Conservation (phyloP, 176 grass and related monocot genomes). For the Aegilops sharonensis region DNA sequence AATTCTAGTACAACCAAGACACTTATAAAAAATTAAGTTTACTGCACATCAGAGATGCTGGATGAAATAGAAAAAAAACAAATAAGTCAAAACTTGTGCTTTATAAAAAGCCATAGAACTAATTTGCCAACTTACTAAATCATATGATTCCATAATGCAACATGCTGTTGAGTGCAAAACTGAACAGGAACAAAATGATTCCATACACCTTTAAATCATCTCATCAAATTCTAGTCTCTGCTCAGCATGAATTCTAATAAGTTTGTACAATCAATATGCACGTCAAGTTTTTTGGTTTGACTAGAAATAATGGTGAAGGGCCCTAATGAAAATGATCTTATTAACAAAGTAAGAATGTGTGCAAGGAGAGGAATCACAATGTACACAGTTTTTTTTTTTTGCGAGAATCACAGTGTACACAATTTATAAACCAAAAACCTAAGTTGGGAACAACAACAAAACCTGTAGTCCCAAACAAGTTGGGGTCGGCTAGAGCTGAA, state of each 20-base stretch:
- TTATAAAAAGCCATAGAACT: not conserved
- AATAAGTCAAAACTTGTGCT: not conserved
- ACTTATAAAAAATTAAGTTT: not conserved
- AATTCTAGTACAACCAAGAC: slow-evolving; percentile 5
- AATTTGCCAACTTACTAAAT: not conserved
- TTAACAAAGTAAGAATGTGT: not conserved
- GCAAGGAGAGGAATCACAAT: not conserved
- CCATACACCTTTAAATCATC: not conserved
- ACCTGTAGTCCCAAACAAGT: too few species aligned
- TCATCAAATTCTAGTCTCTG: not conserved
- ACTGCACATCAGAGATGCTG: not conserved
- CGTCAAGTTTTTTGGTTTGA: not conserved
- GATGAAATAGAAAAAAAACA: slow-evolving; percentile 24
- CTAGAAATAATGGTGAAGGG: not conserved
- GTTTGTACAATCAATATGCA: not conserved
- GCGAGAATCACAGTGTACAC: not conserved
- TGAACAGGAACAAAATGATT: not conserved
- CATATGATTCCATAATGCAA: not conserved
- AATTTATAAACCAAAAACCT: not conserved
- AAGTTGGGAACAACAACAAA: not conserved
- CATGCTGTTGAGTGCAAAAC: not conserved
- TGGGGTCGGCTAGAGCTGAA: too few species aligned
- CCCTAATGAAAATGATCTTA: not conserved
- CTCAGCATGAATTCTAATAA: not conserved
- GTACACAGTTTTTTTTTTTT: not conserved